phyloP scores from a whole-genome alignment of 2,329 filamentous ascomycete genomes.

The Ilyonectria destructans region DNA sequence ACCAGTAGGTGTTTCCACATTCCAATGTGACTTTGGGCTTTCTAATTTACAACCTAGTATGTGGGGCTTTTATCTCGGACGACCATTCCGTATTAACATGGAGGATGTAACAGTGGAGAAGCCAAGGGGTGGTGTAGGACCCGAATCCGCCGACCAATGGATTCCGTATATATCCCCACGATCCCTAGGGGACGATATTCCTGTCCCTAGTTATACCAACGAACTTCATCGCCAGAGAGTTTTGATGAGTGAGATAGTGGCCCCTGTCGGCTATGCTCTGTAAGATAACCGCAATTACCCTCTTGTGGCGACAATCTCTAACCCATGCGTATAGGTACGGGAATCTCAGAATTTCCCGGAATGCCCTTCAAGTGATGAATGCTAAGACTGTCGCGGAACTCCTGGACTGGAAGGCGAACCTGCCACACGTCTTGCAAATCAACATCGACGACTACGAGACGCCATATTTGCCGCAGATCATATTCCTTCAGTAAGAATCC shows the following conservation, averaged over 20 bases:
- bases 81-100: constrained; percentile 48
- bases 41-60: constrained; percentile 35
- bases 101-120: constrained; percentile 47
- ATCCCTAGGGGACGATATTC: constrained; percentile 26
- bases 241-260: constrained; percentile 44
- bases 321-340: constrained; percentile 37
- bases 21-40: not conserved
- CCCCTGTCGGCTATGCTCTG: constrained; percentile 44
- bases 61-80: constrained; percentile 48
- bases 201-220: constrained; percentile 34
- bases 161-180: constrained; percentile 33
- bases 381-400: constrained; percentile 37
- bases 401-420: constrained; percentile 40
- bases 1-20: constrained; percentile 43
- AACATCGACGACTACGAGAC: constrained; percentile 37
- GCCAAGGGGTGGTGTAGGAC: constrained; percentile 29
- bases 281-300: constrained; percentile 24
- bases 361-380: constrained; percentile 39
- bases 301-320: not conserved
- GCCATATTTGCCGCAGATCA: constrained; percentile 42
- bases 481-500: constrained; percentile 43
- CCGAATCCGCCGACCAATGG: constrained; percentile 25
- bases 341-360: constrained; percentile 34
- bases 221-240: constrained; percentile 38
- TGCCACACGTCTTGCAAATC: constrained; percentile 38